These are phyloP conservation scores for Steccherinum ochraceum DNA, from an alignment of 768 basidiomycete species.

Conservation along the genomic window DNA sequence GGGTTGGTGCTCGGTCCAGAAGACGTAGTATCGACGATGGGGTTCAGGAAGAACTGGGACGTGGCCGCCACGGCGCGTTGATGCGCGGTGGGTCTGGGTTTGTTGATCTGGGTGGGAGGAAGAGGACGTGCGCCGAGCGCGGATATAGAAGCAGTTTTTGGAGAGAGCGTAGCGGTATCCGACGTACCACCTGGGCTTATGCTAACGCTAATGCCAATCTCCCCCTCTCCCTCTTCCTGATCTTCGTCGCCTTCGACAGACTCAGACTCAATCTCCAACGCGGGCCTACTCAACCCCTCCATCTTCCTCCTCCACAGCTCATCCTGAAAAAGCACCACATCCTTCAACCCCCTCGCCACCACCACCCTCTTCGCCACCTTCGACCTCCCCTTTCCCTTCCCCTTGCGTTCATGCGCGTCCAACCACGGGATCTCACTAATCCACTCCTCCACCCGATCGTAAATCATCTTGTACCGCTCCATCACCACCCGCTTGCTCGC, in stretches of 20 bases:
- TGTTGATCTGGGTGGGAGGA: constrained; percentile 20
- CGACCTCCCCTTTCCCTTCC: constrained; percentile 39
- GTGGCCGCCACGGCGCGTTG: constrained; percentile 35
- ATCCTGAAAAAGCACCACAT: constrained; percentile 63
- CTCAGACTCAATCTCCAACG: constrained; percentile 31
- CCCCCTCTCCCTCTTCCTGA: too few species aligned
- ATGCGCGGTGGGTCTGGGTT: constrained; percentile 26
- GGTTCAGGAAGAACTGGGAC: constrained; percentile 52
- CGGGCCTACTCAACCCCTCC: constrained; percentile 27
- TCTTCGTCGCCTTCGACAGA: constrained; percentile 24
- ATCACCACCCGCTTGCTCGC: constrained; percentile 51
- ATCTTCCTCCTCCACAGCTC: constrained; percentile 46
- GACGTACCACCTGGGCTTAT: constrained; percentile 9
- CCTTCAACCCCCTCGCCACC: constrained; percentile 62
- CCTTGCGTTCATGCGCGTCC: constrained; percentile 41
- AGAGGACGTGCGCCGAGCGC: not conserved
- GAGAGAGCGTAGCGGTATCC: not conserved
- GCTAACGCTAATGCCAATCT: too few species aligned
- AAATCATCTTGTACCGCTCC: constrained; percentile 61
- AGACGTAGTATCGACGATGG: constrained; percentile 25
- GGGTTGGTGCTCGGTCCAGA: not conserved
- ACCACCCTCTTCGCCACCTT: constrained; percentile 57
- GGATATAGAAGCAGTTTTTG: constrained; percentile 1
- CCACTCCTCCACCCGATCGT: constrained; percentile 54
- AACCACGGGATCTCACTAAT: constrained; percentile 72